These are phyloP conservation scores for Microcyclospora pomicola DNA, from an alignment of 2,329 filamentous ascomycete species.

Conservation along the genomic window DNA sequence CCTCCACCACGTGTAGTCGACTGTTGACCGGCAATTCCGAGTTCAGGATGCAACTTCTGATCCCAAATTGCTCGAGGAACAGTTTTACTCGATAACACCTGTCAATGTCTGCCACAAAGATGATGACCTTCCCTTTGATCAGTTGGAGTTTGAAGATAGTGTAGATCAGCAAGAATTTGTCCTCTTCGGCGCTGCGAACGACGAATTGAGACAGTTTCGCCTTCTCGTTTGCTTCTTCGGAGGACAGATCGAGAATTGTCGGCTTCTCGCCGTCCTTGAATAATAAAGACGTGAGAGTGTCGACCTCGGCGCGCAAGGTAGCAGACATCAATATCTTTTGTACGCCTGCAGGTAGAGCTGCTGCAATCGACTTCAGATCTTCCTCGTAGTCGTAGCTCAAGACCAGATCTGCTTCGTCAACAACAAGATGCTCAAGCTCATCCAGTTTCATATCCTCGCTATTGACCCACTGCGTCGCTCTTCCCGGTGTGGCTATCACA, in stretches of 20 bases:
- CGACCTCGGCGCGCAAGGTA: slow-evolving; percentile 76
- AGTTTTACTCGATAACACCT: slow-evolving; percentile 83
- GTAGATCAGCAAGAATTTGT: slow-evolving; percentile 87
- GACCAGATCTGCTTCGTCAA: slow-evolving; percentile 90
- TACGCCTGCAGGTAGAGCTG: slow-evolving; percentile 65
- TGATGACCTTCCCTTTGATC: slow-evolving; percentile 80
- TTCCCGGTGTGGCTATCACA: slow-evolving; percentile 79
- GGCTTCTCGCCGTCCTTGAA: slow-evolving; percentile 51
- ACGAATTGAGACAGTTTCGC: slow-evolving; percentile 74
- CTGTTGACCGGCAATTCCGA: slow-evolving; percentile 89
- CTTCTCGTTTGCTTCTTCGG: slow-evolving; percentile 43
- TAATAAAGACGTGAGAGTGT: slow-evolving; percentile 73
- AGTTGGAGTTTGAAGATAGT: slow-evolving; percentile 91
- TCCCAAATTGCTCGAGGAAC: slow-evolving; percentile 92
- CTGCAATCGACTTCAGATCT: slow-evolving; percentile 67
- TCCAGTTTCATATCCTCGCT: slow-evolving; percentile 56
- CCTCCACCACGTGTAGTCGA: slow-evolving; percentile 83
- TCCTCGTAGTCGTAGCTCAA: slow-evolving; percentile 89
- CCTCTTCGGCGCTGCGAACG: slow-evolving; percentile 87
- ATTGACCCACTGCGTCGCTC: slow-evolving; percentile 65
- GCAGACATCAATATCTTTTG: slow-evolving; percentile 92
- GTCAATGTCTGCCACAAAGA: slow-evolving; percentile 78
- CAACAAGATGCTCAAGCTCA: slow-evolving; percentile 61
- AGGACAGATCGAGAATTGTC: slow-evolving; percentile 65
- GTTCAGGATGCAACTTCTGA: slow-evolving; percentile 85